Base-by-base conservation (phyloP, 768 basidiomycete species). In the Leccinum obscurum region DNA sequence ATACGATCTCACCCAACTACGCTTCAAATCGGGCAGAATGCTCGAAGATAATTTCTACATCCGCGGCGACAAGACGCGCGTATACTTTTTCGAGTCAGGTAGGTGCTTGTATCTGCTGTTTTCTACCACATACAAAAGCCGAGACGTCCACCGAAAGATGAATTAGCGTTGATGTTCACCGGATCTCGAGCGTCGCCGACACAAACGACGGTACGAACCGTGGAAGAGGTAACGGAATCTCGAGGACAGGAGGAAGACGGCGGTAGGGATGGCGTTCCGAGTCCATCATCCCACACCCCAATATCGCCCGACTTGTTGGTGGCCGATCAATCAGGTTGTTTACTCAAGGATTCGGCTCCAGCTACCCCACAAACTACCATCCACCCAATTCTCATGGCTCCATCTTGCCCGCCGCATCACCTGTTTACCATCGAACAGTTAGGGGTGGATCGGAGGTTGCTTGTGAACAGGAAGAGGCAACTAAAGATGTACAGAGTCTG, bases 401-500 rank as follows among this genome's bases (percentile, higher is more conserved):
- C 68, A 1, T 54, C 62, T 22, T 60, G 59, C 46, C 78, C 79
- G 14, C 67, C 80, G 1, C 85, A 86, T 51, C 85, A 88, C 6
- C 77, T 93, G 37, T 95, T 98, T 73, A 70, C 79, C n/a, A 82
- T 85, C n/a, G 84, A 88, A 58, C 91, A 93, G 68, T 81, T 98
- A 2, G 95, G 94, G 2, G 84, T 95, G 6, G 97, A 99, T 77
- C 80, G 95, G 7, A 82, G 97, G 48, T 76, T 99, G 58, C 80
- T 98, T 49, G 88, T 99, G 55, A 99, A 99, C 70, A 82, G 97
- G 51, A 98, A 97, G 76, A 80, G 92, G 60, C 90, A 95, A 76
- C 76, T 97, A 54, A 96, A 96, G 75, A 99, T 99, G 97, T 98
- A 96, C 72, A 81, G 97, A 51, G 90, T 95, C 0, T 96, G 93